Conservation (phyloP, 257 asterid species). For the Parsonsia alboflavescens region DNA sequence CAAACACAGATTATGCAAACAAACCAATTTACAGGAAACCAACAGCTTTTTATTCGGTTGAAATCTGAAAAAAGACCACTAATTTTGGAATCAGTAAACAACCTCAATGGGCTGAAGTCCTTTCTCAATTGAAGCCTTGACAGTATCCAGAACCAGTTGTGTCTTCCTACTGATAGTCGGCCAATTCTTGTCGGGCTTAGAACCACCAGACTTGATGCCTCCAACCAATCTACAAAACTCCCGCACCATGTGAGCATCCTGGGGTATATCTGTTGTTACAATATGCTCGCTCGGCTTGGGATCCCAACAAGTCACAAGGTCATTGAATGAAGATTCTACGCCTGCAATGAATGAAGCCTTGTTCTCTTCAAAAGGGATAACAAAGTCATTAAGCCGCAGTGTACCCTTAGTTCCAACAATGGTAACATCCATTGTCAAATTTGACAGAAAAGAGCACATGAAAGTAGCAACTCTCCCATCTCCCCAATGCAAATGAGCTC, state of each 20-base stretch:
- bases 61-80: neutral
- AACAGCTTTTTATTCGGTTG: neutral
- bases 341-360: conserved; percentile 36
- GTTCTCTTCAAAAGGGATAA: conserved; percentile 49
- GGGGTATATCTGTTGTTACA: conserved; percentile 53
- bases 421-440: conserved; percentile 47
- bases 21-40: neutral
- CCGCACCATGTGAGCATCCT: conserved; percentile 64
- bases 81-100: neutral
- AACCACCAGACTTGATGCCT: conserved; percentile 29
- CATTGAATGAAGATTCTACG: conserved; percentile 30
- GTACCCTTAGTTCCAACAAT: conserved; percentile 52
- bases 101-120: conserved; percentile 49
- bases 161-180: conserved; percentile 56
- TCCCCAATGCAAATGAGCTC: conserved; percentile 39
- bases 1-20: neutral
- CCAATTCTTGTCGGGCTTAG: conserved; percentile 53
- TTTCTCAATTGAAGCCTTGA: conserved; percentile 52
- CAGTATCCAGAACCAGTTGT: conserved; percentile 59
- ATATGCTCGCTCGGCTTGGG: conserved; percentile 37
- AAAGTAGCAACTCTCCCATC: conserved; percentile 50
- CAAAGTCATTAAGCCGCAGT: conserved; percentile 45
- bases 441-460: conserved; percentile 49
- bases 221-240: conserved; percentile 53
- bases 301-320: conserved; percentile 30